Evolutionary conservation across 2,329 filamentous ascomycete genomes (phyloP).

Genomic region (Botrytis elliptica): DNA sequence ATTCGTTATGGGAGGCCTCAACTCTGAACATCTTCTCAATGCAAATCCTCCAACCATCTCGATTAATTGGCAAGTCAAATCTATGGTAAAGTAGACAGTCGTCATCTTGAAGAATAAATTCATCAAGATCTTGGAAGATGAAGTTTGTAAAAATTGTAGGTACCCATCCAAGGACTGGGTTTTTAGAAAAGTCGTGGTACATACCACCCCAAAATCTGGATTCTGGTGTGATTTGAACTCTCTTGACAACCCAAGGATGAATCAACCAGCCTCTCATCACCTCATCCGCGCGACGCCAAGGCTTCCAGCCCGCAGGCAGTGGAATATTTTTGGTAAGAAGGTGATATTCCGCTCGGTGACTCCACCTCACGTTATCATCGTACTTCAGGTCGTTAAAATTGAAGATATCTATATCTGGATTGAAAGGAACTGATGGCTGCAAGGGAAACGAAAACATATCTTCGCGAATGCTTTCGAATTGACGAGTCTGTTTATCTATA

Average conservation of each 20-base stretch:
- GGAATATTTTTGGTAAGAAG: too few species aligned
- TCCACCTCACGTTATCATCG: too few species aligned
- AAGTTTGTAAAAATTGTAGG: not conserved
- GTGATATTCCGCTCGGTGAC: too few species aligned
- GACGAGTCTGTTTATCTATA: not conserved
- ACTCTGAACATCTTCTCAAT: not conserved
- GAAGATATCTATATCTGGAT: not conserved
- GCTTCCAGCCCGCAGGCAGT: rapidly evolving
- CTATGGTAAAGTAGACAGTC: not conserved
- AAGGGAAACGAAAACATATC: rapidly evolving
- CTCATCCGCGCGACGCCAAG: not conserved
- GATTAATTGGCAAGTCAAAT: not conserved
- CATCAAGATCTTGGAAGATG: not conserved
- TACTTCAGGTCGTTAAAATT: not conserved
- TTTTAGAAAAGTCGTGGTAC: too few species aligned
- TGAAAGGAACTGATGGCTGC: not conserved
- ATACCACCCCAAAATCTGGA: not conserved
- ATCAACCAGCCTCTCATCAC: rapidly evolving
- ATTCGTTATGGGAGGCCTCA: not conserved
- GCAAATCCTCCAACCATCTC: too few species aligned
- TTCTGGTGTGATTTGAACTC: not conserved
- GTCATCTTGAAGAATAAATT: not conserved
- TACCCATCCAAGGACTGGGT: too few species aligned
- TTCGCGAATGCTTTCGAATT: not conserved
- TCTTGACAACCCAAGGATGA: not conserved